Evolutionary conservation across 2,329 filamentous ascomycete species (phyloP).

Genomic region (Penicillium expansum): DNA sequence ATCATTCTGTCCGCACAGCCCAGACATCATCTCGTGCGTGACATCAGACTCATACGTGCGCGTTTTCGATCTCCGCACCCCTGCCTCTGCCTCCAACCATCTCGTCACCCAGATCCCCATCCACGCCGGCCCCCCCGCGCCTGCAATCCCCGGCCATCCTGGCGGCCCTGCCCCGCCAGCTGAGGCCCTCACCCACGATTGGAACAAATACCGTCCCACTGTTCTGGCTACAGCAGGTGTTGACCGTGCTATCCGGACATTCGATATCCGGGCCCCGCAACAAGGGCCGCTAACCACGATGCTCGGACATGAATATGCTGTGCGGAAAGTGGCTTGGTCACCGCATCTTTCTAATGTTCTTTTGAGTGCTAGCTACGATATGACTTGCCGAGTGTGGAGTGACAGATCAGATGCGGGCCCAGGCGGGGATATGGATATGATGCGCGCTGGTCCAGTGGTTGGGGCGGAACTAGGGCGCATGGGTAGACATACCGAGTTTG

Average conservation of each 20-base stretch:
- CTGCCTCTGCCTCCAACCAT: constrained; percentile 82
- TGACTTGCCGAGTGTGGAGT: constrained; percentile 93
- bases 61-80: constrained; percentile 87
- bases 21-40: constrained; percentile 80
- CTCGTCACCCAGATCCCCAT: constrained; percentile 79
- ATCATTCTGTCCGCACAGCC: constrained; percentile 85
- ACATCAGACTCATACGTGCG: constrained; percentile 85
- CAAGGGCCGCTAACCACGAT: constrained; percentile 72
- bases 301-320: constrained; percentile 85
- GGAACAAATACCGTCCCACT: constrained; percentile 94
- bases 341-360: constrained; percentile 88
- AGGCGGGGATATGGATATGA: constrained; percentile 37
- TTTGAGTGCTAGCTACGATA: constrained; percentile 90
- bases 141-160: constrained; percentile 35
- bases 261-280: constrained; percentile 77
- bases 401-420: constrained; percentile 59
- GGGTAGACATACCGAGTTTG: constrained; percentile 93
- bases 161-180: constrained; percentile 57
- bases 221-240: constrained; percentile 87
- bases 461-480: constrained; percentile 79
- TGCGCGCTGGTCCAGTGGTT: constrained; percentile 44
- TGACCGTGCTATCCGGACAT: constrained; percentile 80
- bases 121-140: constrained; percentile 62
- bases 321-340: constrained; percentile 83
- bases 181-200: constrained; percentile 92